phyloP scores from a whole-genome alignment of 257 asterid genomes.

The Solanum medicagineum region DNA sequence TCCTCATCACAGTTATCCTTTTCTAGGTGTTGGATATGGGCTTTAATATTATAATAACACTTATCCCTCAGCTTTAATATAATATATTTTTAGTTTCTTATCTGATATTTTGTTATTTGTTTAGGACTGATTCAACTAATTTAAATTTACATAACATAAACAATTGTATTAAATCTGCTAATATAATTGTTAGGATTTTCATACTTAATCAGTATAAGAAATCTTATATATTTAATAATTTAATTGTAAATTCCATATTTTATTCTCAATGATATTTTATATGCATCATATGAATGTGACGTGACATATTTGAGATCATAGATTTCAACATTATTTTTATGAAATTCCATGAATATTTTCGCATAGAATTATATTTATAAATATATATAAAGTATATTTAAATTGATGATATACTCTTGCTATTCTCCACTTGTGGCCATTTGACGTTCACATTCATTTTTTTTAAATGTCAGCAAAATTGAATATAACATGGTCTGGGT shows the following conservation, averaged over 20 bases:
- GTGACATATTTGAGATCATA: not conserved
- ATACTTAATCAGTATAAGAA: not conserved
- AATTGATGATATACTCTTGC: not conserved
- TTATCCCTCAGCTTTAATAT: too few relatives aligned
- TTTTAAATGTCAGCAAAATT: too few relatives aligned
- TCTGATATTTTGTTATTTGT: accelerated
- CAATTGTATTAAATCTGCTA: not conserved
- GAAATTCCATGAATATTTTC: not conserved
- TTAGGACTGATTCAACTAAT: not conserved
- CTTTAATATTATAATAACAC: not conserved
- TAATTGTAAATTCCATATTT: not conserved
- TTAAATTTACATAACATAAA: not conserved
- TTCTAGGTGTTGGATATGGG: not conserved
- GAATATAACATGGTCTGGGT: too few relatives aligned
- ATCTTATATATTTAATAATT: not conserved
- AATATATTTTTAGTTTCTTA: not conserved
- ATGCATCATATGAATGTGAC: not conserved
- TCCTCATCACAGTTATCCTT: not conserved
- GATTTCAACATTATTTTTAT: not conserved
- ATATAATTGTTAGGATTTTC: not conserved
- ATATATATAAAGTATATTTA: too few relatives aligned
- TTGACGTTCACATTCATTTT: not conserved
- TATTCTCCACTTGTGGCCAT: not conserved
- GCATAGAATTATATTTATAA: not conserved
- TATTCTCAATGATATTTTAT: not conserved